Evolutionary conservation across 2,329 filamentous ascomycete species (phyloP).

Genomic region (Pyrenochaeta sp.): DNA sequence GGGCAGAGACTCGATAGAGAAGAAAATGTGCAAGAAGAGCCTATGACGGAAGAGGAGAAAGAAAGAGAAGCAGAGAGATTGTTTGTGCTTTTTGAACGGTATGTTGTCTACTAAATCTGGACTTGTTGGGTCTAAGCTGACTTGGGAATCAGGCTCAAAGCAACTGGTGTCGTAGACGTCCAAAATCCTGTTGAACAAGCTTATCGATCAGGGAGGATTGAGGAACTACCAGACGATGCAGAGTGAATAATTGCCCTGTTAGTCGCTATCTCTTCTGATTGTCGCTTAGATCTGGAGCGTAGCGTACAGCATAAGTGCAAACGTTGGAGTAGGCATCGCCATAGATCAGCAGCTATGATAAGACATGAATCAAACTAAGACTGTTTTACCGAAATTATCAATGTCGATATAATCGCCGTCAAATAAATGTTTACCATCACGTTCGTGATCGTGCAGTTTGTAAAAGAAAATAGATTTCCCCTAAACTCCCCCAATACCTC

Average conservation of each 20-base stretch:
- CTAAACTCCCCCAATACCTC: too few species aligned
- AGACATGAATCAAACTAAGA: too few species aligned
- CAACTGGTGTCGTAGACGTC: conserved; percentile 78
- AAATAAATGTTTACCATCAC: too few species aligned
- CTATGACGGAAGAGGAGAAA: conserved; percentile 92
- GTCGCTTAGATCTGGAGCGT: not conserved
- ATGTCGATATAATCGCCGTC: too few species aligned
- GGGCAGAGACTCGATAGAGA: conserved; percentile 81
- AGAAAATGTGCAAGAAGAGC: conserved; percentile 64
- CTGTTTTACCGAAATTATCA: too few species aligned
- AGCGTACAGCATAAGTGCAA: not conserved
- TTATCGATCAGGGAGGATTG: conserved; percentile 72
- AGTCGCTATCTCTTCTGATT: not conserved
- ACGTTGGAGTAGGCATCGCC: not conserved
- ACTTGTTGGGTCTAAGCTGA: conserved; percentile 10
- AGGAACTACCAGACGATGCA: conserved; percentile 69
- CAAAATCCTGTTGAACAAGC: conserved; percentile 81
- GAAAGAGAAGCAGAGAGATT: conserved; percentile 88
- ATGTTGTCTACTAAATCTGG: conserved; percentile 17
- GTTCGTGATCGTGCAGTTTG: too few species aligned
- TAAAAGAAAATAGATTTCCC: too few species aligned
- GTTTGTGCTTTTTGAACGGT: conserved; percentile 91
- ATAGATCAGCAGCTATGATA: too few species aligned
- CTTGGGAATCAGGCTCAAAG: conserved; percentile 63
- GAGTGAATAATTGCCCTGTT: not conserved